Conservation (phyloP, 2,329 filamentous ascomycete species). For the Colletotrichum incanum region DNA sequence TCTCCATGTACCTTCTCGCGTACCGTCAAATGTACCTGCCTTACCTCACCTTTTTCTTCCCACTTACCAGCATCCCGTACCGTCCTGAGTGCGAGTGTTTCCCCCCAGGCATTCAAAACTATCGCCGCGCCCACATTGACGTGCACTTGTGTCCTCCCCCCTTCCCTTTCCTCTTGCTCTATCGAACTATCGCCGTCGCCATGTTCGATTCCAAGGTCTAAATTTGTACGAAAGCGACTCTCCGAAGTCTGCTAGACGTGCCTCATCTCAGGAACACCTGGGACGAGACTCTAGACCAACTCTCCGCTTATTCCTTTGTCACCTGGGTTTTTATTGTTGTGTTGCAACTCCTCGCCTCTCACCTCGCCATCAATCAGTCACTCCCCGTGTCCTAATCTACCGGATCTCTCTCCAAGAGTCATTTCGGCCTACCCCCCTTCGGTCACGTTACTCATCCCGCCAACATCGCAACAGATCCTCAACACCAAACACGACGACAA, state of each 20-base stretch:
- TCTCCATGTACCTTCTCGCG: conserved; percentile 4
- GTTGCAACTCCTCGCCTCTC: conserved; percentile 35
- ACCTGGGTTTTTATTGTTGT: conserved; percentile 42
- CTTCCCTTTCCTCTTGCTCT: conserved; percentile 54
- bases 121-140: conserved; percentile 49
- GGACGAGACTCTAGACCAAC: conserved; percentile 50
- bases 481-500: conserved; percentile 30
- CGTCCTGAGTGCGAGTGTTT: conserved; percentile 13
- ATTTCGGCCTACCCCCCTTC: conserved; percentile 32
- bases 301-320: conserved; percentile 54
- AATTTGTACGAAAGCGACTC: conserved; percentile 66
- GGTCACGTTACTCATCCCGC: conserved; percentile 42
- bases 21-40: conserved; percentile 1
- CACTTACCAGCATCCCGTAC: conserved; percentile 7
- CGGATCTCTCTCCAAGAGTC: conserved; percentile 41
- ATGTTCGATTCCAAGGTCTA: conserved; percentile 71
- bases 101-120: conserved; percentile 53
- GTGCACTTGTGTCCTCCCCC: conserved; percentile 50
- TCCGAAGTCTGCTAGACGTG: conserved; percentile 66
- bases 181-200: conserved; percentile 67
- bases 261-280: conserved; percentile 39
- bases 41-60: not conserved
- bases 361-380: conserved; percentile 41
- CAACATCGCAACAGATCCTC: conserved; percentile 27
- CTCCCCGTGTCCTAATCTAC: conserved; percentile 42